phyloP scores from a whole-genome alignment of 2,329 filamentous ascomycete genomes.

The Dactylellina leptospora region DNA sequence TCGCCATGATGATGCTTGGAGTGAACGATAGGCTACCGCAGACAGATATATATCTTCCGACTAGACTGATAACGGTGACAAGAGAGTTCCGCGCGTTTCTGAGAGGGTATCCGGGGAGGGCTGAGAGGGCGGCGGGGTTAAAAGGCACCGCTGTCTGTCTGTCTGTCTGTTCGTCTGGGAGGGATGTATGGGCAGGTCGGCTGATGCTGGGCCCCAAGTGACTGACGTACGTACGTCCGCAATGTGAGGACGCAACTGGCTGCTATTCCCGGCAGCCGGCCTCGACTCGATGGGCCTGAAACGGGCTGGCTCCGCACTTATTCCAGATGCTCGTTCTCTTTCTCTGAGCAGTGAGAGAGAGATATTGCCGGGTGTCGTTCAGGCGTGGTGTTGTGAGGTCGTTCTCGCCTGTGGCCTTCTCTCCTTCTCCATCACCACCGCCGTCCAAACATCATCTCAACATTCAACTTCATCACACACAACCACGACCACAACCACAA shows the following conservation, averaged over 20 bases:
- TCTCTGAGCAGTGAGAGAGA: neutral
- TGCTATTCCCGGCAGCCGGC: conserved; percentile 5
- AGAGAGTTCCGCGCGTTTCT: no score
- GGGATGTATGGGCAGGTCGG: neutral
- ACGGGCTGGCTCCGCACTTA: neutral
- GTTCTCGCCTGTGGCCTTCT: conserved; percentile 12
- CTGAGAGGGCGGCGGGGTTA: no score
- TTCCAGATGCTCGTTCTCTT: neutral
- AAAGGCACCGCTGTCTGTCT: neutral
- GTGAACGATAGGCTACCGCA: neutral
- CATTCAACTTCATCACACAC: neutral
- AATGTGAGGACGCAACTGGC: neutral
- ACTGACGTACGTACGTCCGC: neutral
- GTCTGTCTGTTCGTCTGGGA: no score
- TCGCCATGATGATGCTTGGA: conserved; percentile 52
- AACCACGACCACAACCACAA: conserved; percentile 6
- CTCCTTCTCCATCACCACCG: neutral
- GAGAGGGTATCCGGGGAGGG: no score
- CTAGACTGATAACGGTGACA: no score
- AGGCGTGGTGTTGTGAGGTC: conserved; percentile 11
- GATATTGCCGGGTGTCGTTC: neutral
- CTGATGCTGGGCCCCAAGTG: neutral
- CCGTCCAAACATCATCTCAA: neutral
- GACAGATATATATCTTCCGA: neutral
- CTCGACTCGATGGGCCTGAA: conserved; percentile 8